Evolutionary conservation across 208 protist genomes (phyloP).

Genomic region (Acanthamoeba triangularis): DNA sequence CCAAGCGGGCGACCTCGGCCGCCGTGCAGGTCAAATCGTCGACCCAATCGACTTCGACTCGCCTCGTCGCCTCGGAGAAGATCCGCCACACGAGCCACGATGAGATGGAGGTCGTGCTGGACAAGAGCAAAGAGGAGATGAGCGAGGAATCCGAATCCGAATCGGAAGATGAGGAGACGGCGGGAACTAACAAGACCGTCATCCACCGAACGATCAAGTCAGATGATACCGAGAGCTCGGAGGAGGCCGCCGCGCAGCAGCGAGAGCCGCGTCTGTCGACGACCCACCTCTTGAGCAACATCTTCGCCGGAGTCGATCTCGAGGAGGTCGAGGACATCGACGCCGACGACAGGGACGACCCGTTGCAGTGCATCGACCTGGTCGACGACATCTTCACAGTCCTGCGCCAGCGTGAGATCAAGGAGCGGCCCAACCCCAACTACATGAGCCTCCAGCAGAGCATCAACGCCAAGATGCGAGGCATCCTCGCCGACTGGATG

Average conservation of each 20-base stretch:
- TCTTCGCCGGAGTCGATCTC: slow-evolving; percentile 40
- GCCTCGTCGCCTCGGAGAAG: slow-evolving; percentile 9
- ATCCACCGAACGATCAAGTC: slow-evolving; percentile 33
- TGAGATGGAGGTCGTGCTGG: slow-evolving; percentile 63
- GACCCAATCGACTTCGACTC: not conserved
- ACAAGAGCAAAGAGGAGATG: slow-evolving; percentile 73
- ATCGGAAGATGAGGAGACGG: not conserved
- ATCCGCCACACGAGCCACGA: not conserved
- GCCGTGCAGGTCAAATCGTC: not conserved
- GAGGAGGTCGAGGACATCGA: slow-evolving; percentile 74
- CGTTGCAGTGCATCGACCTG: slow-evolving; percentile 52
- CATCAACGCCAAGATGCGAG: slow-evolving; percentile 81
- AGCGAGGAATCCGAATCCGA: slow-evolving; percentile 48
- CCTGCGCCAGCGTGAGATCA: slow-evolving; percentile 41
- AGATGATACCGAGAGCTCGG: slow-evolving; percentile 19
- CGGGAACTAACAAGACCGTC: slow-evolving; percentile 26
- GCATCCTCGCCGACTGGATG: slow-evolving; percentile 89
- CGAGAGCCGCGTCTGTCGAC: slow-evolving; percentile 47
- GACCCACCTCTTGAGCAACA: slow-evolving; percentile 60
- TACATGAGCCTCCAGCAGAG: slow-evolving; percentile 58
- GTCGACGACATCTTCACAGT: slow-evolving; percentile 71
- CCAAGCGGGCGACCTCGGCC: not conserved
- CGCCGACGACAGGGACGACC: slow-evolving; percentile 70
- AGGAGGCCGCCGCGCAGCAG: not conserved
- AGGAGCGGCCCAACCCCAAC: slow-evolving; percentile 43